Evolutionary conservation across 1,284 basidiomycete genomes (phyloP).

Genomic region (Trametes polyzona): DNA sequence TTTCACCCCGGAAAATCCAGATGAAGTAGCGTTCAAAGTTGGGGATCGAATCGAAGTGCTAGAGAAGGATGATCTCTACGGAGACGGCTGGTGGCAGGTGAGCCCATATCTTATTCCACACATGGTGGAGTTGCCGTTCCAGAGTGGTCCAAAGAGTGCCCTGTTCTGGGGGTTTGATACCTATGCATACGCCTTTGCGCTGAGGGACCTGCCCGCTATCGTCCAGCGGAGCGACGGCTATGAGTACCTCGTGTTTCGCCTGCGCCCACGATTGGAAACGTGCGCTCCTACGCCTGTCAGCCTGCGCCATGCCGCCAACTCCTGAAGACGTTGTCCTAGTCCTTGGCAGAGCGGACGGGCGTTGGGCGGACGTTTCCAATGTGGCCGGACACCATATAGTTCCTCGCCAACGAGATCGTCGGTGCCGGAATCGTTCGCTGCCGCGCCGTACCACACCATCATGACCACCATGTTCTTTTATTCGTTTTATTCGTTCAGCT

Average conservation of each 20-base stretch:
- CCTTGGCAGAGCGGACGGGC: not conserved
- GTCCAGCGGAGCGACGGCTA: no score
- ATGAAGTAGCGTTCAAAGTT: slow-evolving; percentile 87
- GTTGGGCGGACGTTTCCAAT: slow-evolving; percentile 1
- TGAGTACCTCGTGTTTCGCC: not conserved
- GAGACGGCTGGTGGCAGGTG: slow-evolving; percentile 99
- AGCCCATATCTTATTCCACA: slow-evolving; percentile 39
- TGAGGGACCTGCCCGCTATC: no score
- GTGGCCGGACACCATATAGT: slow-evolving; percentile 1
- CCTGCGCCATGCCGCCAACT: not conserved
- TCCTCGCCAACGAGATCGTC: no score
- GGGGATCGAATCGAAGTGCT: slow-evolving; percentile 90
- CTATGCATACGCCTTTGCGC: not conserved
- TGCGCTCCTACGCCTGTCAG: not conserved
- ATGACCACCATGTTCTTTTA: slow-evolving; percentile 9
- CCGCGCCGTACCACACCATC: not conserved
- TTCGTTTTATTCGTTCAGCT: slow-evolving; percentile 18
- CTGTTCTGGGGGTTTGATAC: no score
- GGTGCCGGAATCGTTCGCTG: not conserved
- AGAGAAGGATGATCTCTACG: slow-evolving; percentile 93
- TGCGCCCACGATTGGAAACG: not conserved
- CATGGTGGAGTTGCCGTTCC: no score
- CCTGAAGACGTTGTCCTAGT: not conserved
- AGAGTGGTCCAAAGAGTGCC: no score
- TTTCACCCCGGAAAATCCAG: slow-evolving; percentile 90